phyloP scores from a whole-genome alignment of 352 stramenopile genomes.

The Peronospora belbahrii region DNA sequence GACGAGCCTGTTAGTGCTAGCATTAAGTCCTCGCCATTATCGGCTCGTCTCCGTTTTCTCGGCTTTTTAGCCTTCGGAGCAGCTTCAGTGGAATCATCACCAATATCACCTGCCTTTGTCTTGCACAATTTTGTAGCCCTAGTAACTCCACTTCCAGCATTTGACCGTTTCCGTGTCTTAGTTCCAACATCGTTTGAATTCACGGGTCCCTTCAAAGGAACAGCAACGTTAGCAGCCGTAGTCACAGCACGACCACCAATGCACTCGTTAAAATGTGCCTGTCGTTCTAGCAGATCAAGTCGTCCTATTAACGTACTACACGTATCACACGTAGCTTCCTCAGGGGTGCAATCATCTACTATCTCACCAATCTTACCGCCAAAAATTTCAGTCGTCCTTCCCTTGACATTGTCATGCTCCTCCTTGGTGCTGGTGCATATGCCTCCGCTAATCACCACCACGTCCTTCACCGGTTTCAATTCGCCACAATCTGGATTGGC shows the following conservation, averaged over 20 bases:
- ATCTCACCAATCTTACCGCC: background rate
- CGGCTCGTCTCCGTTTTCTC: slow-evolving; percentile 25
- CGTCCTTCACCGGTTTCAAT: background rate
- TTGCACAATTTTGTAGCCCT: slow-evolving; percentile 17
- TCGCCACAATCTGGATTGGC: slow-evolving; percentile 10
- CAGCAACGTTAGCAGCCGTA: background rate
- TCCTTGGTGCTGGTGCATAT: background rate
- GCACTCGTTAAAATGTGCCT: slow-evolving; percentile 28
- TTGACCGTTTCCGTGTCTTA: slow-evolving; percentile 19
- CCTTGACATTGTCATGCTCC: background rate
- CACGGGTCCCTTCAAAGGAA: background rate
- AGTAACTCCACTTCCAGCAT: slow-evolving; percentile 6
- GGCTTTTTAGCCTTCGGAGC: slow-evolving; percentile 18
- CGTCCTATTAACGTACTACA: slow-evolving; percentile 20
- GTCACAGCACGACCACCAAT: slow-evolving; percentile 19
- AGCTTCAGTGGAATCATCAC: background rate
- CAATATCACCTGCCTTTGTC: slow-evolving; percentile 3
- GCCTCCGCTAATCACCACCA: background rate
- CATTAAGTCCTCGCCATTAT: slow-evolving; percentile 15
- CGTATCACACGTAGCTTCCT: slow-evolving; percentile 22
- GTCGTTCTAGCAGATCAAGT: slow-evolving; percentile 33
- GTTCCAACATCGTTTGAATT: background rate
- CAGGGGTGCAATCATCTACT: slow-evolving; percentile 5
- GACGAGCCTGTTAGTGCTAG: slow-evolving; percentile 33
- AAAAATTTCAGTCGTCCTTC: background rate